Evolutionary conservation across 2,329 filamentous ascomycete species (phyloP), one percentile per base, ranked within the genome.

Genomic region (Atkinsonella texensis): DNA sequence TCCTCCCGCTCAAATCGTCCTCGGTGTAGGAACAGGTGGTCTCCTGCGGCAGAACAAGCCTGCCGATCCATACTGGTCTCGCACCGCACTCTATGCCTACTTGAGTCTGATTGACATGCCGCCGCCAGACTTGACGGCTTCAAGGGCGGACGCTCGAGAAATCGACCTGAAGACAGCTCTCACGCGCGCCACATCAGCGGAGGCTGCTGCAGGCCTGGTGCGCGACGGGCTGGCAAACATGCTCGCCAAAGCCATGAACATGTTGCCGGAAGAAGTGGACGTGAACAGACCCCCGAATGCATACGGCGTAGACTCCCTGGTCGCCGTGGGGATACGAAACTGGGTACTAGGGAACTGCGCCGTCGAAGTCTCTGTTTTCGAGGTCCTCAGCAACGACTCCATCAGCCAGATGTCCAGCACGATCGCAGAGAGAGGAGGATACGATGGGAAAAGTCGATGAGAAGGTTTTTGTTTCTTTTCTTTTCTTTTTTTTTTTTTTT

Each of bases 11-110:
- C 75, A 78, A 54, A 59, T 79, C 17, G 65, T 75, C n/a, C 70
- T 75, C 18, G 74, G 75, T 7, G 70, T 78, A 12, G 76, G 76
- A 11, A 79, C 76, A 0, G 77, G 77, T 17, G 77, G 77, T 0
- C 65, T 79, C 15, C 68, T 76, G 12, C 62, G 62, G 5, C 77
- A 80, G 56, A 79, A 77, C 59, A 65, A 70, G 50, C 71, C 74
- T 0, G 65, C 70, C 0, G 76, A 79, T 53, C 74, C 76, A 1
- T 80, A 77, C 61, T 80, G 76, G 75, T 68, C 72, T 10, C 70
- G 68, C 6, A 74, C 73, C 0, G 69, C 74, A 0, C 63, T 77
- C 39, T 79, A 75, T 53, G 63, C 68, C 2, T 68, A 71, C 50
- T 68, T 80, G 44, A 73, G 74, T 53, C 60, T 70, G 23, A 63